Base-by-base conservation (phyloP, 192 early-diverging fungal species). In the Diversispora epigaea region DNA sequence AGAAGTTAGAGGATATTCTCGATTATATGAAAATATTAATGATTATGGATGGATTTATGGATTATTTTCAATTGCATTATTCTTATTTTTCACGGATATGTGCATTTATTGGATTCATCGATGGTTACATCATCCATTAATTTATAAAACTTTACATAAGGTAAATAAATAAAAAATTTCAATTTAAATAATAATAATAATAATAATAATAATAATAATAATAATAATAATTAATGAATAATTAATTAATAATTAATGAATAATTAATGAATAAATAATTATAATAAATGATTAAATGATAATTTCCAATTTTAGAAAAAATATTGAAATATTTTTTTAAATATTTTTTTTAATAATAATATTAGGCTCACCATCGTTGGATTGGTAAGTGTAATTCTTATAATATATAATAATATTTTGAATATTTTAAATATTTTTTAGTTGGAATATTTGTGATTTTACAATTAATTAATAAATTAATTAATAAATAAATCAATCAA, bases 91-190 rank as follows among this genome's bases (percentile, higher is more conserved):
- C 69, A 98, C 96, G 15, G 97, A 99, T 76, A 93, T 89, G 79
- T 85, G 91, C 67, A 94, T 99, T 71, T 99, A 99, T 83, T 99
- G 95, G 95, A 90, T 96, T 66, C 97, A 99, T 81, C 93, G 97
- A 19, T 87, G 85, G 71, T 86, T 94, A 77, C 96, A 99, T 79
- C 93, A 96, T 75, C 97, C 95, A 56, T 65, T 82, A 47, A 77
- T 99, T 54, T 99, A 99, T 78, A 91, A 91, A 77, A 86, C 88
- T 80, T 82, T 96, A 57, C 97, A 99, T 87, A 92, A 93, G 86
- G 87, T 89, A 82, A 55, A 17, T 54, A 54, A 0, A 11, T 12
- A 54, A 4, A 17, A 17, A 54, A 54, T 11, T 11, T 54, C n/a
- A 54, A 11, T 46, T 50, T n/a, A 44, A 12, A 14, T 21, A 49